These are phyloP conservation scores for Backusella parvicylindrica DNA, from an alignment of 192 early-diverging fungal genomes.

Conservation along the genomic window DNA sequence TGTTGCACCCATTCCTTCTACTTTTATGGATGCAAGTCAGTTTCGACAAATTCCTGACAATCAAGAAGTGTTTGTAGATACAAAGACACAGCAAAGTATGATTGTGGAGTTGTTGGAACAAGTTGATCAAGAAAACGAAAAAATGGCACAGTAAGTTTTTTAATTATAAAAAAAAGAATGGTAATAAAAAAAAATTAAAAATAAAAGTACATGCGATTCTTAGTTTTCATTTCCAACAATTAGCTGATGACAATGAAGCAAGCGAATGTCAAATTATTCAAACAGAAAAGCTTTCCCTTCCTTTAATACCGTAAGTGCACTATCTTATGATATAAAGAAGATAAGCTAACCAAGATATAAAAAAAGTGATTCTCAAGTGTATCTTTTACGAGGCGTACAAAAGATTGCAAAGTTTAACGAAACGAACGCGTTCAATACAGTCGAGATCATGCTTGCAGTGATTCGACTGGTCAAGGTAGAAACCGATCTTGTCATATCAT, in stretches of 20 bases:
- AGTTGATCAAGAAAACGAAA: slow-evolving; percentile 45
- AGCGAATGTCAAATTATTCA: slow-evolving; percentile 11
- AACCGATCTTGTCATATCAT: slow-evolving; percentile 76
- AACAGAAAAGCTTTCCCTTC: slow-evolving; percentile 15
- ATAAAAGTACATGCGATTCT: background rate
- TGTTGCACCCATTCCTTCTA: slow-evolving; percentile 5
- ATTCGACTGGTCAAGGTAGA: slow-evolving; percentile 61
- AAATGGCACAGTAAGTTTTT: slow-evolving; percentile 47
- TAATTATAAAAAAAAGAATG: background rate
- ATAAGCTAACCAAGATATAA: too few species aligned
- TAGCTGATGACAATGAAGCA: slow-evolving; percentile 79
- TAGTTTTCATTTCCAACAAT: slow-evolving; percentile 76
- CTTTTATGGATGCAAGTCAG: slow-evolving; percentile 50
- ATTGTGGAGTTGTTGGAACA: slow-evolving; percentile 86
- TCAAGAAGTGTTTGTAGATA: slow-evolving; percentile 87
- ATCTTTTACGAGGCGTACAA: slow-evolving; percentile 64
- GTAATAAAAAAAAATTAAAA: background rate
- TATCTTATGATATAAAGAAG: too few species aligned
- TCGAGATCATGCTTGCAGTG: slow-evolving; percentile 69
- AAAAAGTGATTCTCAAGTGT: slow-evolving; percentile 18
- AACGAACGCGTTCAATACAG: slow-evolving; percentile 49
- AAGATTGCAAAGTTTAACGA: slow-evolving; percentile 81
- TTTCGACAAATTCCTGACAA: slow-evolving; percentile 84
- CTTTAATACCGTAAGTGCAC: slow-evolving; percentile 59
- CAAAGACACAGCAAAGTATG: slow-evolving; percentile 69